Conservation (phyloP, 1,139 yeast genomes). For the Sugiyamaella pinicola region DNA sequence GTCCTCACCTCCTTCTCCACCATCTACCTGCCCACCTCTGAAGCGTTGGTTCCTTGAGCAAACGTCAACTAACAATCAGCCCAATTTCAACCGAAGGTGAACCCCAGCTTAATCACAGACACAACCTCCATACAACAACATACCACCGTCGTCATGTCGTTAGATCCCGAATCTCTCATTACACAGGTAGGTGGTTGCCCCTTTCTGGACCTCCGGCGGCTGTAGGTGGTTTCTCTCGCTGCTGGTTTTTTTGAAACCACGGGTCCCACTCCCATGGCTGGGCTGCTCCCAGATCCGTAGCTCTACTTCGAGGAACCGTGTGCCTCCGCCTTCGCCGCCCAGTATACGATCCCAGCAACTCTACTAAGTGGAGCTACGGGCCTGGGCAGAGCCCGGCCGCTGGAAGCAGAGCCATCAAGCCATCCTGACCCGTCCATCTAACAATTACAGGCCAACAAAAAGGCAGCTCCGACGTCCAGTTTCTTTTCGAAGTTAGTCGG, state of each 20-base stretch:
- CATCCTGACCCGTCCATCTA: not conserved
- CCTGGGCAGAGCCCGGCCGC: slow-evolving; percentile 9
- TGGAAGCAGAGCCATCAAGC: not conserved
- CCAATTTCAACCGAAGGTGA: no score
- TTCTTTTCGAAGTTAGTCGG: slow-evolving; percentile 69
- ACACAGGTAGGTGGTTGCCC: slow-evolving; percentile 22
- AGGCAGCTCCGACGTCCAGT: slow-evolving; percentile 72
- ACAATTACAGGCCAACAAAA: slow-evolving; percentile 58
- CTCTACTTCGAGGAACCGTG: no score
- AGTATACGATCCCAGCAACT: no score
- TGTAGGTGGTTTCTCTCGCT: no score
- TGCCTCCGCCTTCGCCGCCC: no score
- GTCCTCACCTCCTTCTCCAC: no score
- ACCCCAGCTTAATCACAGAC: not conserved
- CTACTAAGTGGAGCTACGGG: not conserved
- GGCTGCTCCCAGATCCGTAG: no score
- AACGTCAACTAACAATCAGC: no score
- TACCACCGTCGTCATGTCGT: slow-evolving; percentile 12
- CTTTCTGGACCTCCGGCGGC: no score
- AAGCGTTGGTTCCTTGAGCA: not conserved
- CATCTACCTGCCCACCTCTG: no score
- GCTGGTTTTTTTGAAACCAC: no score
- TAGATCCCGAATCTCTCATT: slow-evolving; percentile 27
- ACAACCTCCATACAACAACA: not conserved
- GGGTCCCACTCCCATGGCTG: not conserved